A percentile compares a stretch with the other conserved stretches of the same genome.
These are phyloP conservation scores for Cryptococcus deneoformans DNA, from an alignment of 1,284 basidiomycete species.

Conservation along the genomic window DNA sequence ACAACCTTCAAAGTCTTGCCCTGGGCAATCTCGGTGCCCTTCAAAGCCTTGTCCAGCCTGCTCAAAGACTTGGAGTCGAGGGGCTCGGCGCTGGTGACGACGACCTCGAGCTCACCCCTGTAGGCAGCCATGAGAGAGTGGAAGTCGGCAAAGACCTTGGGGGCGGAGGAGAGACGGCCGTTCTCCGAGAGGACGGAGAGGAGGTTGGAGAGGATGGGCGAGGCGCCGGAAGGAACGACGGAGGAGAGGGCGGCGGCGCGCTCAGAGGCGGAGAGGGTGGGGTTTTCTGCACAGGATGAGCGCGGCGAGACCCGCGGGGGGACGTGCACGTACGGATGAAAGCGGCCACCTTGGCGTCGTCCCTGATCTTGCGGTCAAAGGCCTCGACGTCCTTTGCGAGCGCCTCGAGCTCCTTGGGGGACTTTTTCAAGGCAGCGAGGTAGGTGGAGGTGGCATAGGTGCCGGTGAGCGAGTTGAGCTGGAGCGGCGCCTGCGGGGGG, in stretches of 20 bases:
- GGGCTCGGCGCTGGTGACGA: slow-evolving; percentile 82
- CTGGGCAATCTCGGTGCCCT: slow-evolving; percentile 76
- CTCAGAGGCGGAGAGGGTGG: slow-evolving; percentile 79
- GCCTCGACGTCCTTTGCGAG: slow-evolving; percentile 78
- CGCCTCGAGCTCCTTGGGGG: slow-evolving; percentile 58
- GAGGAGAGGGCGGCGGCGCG: slow-evolving; percentile 66
- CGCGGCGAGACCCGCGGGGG: not conserved
- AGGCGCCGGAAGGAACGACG: slow-evolving; percentile 64
- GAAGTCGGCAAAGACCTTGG: slow-evolving; percentile 88
- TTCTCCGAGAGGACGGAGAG: slow-evolving; percentile 90
- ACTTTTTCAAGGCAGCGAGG: slow-evolving; percentile 84
- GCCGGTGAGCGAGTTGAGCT: slow-evolving; percentile 52
- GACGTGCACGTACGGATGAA: slow-evolving; percentile 58
- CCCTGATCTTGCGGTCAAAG: slow-evolving; percentile 65
- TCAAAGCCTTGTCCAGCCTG: slow-evolving; percentile 77
- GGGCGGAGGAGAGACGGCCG: slow-evolving; percentile 76
- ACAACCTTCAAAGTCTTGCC: slow-evolving; percentile 81
- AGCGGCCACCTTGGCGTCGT: slow-evolving; percentile 61
- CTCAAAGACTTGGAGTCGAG: slow-evolving; percentile 68
- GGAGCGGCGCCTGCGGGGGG: slow-evolving; percentile 44
- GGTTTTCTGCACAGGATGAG: slow-evolving; percentile 58
- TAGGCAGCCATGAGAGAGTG: slow-evolving; percentile 83
- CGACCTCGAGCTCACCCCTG: slow-evolving; percentile 90
- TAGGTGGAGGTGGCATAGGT: slow-evolving; percentile 97
- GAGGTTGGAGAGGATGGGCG: slow-evolving; percentile 90